Conservation (phyloP, 805 yeast genomes). For the Pichia manshurica region DNA sequence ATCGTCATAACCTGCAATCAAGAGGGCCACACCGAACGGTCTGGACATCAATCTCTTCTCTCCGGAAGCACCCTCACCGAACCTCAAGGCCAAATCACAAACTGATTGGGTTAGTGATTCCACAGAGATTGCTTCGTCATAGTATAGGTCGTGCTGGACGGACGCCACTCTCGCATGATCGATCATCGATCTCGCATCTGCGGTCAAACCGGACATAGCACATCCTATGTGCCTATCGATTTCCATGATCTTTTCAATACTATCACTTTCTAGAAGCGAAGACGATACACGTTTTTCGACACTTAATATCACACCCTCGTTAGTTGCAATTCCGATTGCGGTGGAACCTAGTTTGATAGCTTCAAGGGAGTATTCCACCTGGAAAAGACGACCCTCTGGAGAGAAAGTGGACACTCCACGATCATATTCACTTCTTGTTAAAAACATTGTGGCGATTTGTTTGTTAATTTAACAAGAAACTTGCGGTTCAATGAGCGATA, state of each 20-base stretch:
- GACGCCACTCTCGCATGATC: conserved; percentile 94
- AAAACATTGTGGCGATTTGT: conserved; percentile 54
- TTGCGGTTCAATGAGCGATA: neutral
- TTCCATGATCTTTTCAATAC: conserved; percentile 94
- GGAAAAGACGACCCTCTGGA: conserved; percentile 97
- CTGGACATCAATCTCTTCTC: conserved; percentile 94
- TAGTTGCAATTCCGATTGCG: conserved; percentile 93
- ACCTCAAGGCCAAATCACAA: conserved; percentile 92
- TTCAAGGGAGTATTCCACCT: conserved; percentile 95
- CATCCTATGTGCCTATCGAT: conserved; percentile 93
- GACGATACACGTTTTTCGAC: conserved; percentile 98
- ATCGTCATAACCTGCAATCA: conserved; percentile 89
- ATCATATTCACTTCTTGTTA: conserved; percentile 99
- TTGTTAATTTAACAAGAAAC: neutral
- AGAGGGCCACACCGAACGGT: conserved; percentile 96
- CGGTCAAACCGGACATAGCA: conserved; percentile 98
- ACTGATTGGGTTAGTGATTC: conserved; percentile 94
- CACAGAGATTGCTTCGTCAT: conserved; percentile 86
- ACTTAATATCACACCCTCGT: conserved; percentile 92
- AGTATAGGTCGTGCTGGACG: conserved; percentile 82
- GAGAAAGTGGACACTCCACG: conserved; percentile 98
- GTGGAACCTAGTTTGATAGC: conserved; percentile 97
- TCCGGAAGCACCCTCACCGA: conserved; percentile 96
- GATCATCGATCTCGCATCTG: conserved; percentile 97
- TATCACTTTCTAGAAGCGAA: conserved; percentile 79